These are phyloP conservation scores for Monosporascus sp. DNA, from an alignment of 2,329 filamentous ascomycete genomes.

Conservation along the genomic window DNA sequence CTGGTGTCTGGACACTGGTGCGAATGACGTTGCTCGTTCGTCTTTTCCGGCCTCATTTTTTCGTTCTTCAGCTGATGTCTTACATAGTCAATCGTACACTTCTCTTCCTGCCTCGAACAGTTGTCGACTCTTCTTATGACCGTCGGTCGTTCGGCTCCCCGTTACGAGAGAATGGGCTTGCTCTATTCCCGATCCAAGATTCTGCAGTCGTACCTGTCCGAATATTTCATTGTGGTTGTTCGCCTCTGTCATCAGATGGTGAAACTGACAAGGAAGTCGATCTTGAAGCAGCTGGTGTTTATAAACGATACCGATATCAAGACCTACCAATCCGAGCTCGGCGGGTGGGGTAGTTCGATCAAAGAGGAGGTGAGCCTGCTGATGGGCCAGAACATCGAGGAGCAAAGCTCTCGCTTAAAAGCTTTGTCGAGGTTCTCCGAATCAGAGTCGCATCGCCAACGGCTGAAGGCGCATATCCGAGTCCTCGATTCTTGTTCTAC, in stretches of 20 bases:
- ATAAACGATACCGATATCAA: conserved; percentile 28
- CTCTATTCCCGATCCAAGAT: conserved; percentile 33
- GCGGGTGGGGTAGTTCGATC: conserved; percentile 29
- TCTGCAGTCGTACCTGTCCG: conserved; percentile 29
- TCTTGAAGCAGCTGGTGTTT: conserved; percentile 25
- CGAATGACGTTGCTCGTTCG: conserved; percentile 35
- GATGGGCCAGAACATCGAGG: background rate
- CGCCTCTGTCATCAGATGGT: conserved; percentile 32
- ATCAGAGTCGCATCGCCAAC: background rate
- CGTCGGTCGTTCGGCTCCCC: conserved; percentile 33
- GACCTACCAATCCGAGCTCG: conserved; percentile 27
- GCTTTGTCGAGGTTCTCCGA: background rate
- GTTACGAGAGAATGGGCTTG: conserved; percentile 31
- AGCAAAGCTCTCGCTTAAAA: conserved; percentile 1
- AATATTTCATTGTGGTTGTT: conserved; percentile 38
- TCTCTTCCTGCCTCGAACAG: conserved; percentile 32
- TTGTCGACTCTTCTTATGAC: conserved; percentile 36
- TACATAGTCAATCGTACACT: conserved; percentile 24
- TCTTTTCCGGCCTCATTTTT: conserved; percentile 4
- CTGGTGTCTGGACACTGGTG: conserved; percentile 39
- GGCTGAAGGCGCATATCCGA: conserved; percentile 11
- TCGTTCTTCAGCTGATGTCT: conserved; percentile 3
- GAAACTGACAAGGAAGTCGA: conserved; percentile 27
- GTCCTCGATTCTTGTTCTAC: conserved; percentile 35
- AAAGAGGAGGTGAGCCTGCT: conserved; percentile 17